phyloP scores from a whole-genome alignment of 1,139 yeast genomes.

The Hyphopichia fennica region DNA sequence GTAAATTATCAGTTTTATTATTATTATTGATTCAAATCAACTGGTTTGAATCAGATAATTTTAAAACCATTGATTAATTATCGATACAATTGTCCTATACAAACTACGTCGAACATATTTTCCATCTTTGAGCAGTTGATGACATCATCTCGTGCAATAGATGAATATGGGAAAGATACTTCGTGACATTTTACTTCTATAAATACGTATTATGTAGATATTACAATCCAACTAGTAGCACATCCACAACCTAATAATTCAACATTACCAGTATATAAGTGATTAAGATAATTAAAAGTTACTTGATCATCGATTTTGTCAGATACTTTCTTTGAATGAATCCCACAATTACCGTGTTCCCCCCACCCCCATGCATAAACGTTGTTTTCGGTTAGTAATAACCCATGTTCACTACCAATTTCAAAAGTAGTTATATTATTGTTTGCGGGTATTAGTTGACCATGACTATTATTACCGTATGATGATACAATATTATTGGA shows the following conservation, averaged over 20 bases:
- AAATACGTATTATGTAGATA: constrained; percentile 1
- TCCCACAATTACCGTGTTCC: constrained; percentile 95
- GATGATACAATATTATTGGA: constrained; percentile 34
- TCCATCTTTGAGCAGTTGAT: constrained; percentile 60
- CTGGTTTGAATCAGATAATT: constrained; percentile 2
- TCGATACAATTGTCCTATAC: constrained; percentile 69
- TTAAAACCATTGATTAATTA: constrained; percentile 14
- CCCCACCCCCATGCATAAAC: constrained; percentile 97
- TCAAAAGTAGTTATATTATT: constrained; percentile 20
- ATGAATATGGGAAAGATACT: constrained; percentile 80
- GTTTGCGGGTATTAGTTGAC: constrained; percentile 52
- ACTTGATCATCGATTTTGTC: constrained; percentile 22
- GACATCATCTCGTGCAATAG: constrained; percentile 40
- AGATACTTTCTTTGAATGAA: constrained; percentile 13
- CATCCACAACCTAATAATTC: constrained; percentile 40
- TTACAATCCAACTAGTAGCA: constrained; percentile 45
- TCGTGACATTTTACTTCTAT: constrained; percentile 53
- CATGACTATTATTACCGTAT: constrained; percentile 74
- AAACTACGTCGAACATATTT: constrained; percentile 72
- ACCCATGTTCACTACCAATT: constrained; percentile 88
- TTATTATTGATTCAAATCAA: background rate
- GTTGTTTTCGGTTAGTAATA: constrained; percentile 33
- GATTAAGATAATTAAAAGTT: constrained; percentile 39
- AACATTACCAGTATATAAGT: constrained; percentile 31
- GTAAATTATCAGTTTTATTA: constrained; percentile 12